These are phyloP conservation scores for Puccinia horiana DNA, from an alignment of 1,284 basidiomycete genomes.

Conservation along the genomic window DNA sequence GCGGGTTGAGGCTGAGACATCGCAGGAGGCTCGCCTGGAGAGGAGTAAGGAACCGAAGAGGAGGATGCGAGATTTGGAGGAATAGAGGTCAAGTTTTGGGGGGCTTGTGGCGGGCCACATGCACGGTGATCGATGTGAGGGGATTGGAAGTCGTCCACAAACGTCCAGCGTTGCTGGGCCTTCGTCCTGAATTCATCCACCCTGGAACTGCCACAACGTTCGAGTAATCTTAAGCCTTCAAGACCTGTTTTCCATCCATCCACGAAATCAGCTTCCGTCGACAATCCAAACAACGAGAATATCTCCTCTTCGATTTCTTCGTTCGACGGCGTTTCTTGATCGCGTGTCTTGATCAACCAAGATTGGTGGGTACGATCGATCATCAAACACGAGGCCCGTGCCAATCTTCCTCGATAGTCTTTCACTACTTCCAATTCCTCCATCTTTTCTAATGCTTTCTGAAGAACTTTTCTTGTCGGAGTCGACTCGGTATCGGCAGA, in stretches of 20 bases:
- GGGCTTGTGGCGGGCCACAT: background rate
- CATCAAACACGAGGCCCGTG: conserved; percentile 1
- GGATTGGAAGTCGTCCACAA: conserved; percentile 24
- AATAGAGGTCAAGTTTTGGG: background rate
- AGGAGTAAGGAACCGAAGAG: too few species aligned
- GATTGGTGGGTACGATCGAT: background rate
- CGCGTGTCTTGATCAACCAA: background rate
- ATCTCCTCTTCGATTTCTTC: conserved; percentile 14
- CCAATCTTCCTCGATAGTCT: background rate
- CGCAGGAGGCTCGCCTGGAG: too few species aligned
- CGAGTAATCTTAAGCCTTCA: conserved; percentile 12
- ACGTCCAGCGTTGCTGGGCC: background rate
- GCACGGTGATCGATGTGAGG: background rate
- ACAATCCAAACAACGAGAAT: background rate
- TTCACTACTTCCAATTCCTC: background rate
- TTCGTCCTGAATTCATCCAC: conserved; percentile 18
- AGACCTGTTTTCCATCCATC: conserved; percentile 20
- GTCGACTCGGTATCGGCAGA: background rate
- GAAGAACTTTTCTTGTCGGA: background rate
- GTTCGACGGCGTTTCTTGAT: background rate
- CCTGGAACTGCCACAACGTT: conserved; percentile 11
- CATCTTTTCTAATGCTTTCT: conserved; percentile 18
- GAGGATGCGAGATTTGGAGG: background rate
- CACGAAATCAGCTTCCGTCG: background rate
- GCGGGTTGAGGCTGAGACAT: too few species aligned